phyloP scores from a whole-genome alignment of 164 flowering plant species.

The Liquidambar formosana region DNA sequence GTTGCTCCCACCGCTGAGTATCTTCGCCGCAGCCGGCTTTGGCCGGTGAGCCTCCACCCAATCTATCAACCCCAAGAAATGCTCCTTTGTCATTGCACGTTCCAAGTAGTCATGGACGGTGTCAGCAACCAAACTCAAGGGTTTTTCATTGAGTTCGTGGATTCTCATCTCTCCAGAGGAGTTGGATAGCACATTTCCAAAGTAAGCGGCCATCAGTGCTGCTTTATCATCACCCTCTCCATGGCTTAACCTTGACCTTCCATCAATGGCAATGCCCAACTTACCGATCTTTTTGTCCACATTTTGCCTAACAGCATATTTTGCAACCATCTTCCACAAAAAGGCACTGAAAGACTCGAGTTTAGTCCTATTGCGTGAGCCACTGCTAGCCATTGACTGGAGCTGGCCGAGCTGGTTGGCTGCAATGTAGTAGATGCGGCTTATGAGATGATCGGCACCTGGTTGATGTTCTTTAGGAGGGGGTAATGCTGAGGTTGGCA shows the following conservation, averaged over 20 bases:
- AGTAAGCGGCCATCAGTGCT: slow-evolving; percentile 27
- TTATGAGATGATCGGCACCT: slow-evolving; percentile 11
- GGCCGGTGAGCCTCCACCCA: slow-evolving; percentile 66
- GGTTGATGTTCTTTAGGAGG: background rate
- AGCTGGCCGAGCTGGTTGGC: slow-evolving; percentile 18
- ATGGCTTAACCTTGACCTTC: slow-evolving; percentile 24
- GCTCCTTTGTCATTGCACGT: slow-evolving; percentile 35
- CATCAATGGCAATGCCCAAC: slow-evolving; percentile 52
- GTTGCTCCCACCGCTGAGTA: slow-evolving; percentile 25
- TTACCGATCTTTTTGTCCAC: slow-evolving; percentile 9
- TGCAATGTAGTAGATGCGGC: slow-evolving; percentile 33
- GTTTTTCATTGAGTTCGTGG: slow-evolving; percentile 28
- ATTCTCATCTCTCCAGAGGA: slow-evolving; percentile 38
- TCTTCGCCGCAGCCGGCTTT: slow-evolving; percentile 30
- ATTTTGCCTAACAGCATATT: background rate
- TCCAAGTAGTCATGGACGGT: slow-evolving; percentile 33
- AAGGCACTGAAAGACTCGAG: too few relatives aligned
- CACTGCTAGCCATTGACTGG: slow-evolving; percentile 9
- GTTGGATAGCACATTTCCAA: slow-evolving; percentile 52
- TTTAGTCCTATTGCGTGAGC: too few relatives aligned
- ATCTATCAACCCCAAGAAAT: slow-evolving; percentile 55
- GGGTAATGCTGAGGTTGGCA: background rate
- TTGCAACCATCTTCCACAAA: slow-evolving; percentile 42
- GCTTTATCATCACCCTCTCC: background rate
- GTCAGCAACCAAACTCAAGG: slow-evolving; percentile 44